Conservation (phyloP, 176 grass and related monocot species). For the Eragrostis nindensis region DNA sequence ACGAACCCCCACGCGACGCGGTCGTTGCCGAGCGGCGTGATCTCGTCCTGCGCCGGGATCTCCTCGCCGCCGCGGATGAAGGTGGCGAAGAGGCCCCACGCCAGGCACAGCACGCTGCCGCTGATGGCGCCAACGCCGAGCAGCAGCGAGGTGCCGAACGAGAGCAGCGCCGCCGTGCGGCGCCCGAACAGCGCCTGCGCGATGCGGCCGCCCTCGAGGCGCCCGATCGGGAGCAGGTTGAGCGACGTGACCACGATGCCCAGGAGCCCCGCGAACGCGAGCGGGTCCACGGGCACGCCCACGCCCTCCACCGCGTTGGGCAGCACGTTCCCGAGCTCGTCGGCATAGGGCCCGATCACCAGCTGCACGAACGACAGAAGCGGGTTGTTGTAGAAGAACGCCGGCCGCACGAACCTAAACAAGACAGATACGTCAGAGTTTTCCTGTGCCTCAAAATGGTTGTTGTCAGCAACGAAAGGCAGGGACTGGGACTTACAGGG, state of each 20-base stretch:
- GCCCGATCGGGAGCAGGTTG: slow-evolving; percentile 83
- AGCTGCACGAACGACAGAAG: slow-evolving; percentile 93
- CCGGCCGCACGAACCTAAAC: slow-evolving; percentile 80
- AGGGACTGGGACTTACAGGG: slow-evolving; percentile 54
- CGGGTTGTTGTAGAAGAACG: slow-evolving; percentile 99
- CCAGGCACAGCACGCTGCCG: slow-evolving; percentile 92
- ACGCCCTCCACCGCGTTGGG: slow-evolving; percentile 96
- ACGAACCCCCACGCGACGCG: slow-evolving; percentile 68
- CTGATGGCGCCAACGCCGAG: slow-evolving; percentile 65
- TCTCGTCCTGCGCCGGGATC: slow-evolving; percentile 92
- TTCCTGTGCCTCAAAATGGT: not conserved
- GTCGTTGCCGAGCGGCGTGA: slow-evolving; percentile 72
- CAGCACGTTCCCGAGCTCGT: slow-evolving; percentile 99
- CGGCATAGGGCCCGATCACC: slow-evolving; percentile 90
- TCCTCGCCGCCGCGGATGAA: slow-evolving; percentile 93
- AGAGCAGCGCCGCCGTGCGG: slow-evolving; percentile 67
- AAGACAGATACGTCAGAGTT: not conserved
- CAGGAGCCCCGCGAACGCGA: slow-evolving; percentile 94
- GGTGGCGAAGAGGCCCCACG: slow-evolving; percentile 90
- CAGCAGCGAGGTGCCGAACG: slow-evolving; percentile 69
- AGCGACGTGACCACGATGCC: slow-evolving; percentile 97
- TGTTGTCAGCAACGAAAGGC: not conserved
- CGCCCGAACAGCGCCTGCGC: slow-evolving; percentile 85
- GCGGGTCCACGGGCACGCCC: slow-evolving; percentile 92
- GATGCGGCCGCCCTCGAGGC: slow-evolving; percentile 84